Conservation (phyloP, 305 asterid species). For the Fraxinus platypoda region DNA sequence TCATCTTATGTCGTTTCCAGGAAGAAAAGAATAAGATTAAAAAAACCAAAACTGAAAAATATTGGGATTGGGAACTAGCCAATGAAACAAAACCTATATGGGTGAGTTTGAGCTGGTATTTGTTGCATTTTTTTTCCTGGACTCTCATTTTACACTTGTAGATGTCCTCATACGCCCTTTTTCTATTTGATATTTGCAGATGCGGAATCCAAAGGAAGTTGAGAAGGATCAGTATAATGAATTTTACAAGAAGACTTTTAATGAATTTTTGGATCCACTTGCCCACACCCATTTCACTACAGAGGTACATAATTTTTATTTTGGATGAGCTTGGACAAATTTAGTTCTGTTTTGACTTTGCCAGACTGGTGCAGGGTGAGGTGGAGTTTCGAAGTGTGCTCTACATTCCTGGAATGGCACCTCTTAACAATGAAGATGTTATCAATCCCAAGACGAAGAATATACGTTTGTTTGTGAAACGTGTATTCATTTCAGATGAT, state of each 20-base stretch:
- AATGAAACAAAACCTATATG: slow-evolving; percentile 98
- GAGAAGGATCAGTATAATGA: slow-evolving; percentile 85
- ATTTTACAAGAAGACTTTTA: slow-evolving; percentile 74
- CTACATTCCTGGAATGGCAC: slow-evolving; percentile 98
- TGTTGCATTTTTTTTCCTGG: not conserved
- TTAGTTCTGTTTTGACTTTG: slow-evolving; percentile 19
- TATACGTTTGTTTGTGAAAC: slow-evolving; percentile 85
- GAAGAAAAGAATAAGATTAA: too few relatives aligned
- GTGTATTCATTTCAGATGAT: slow-evolving; percentile 95
- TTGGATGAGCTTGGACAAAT: slow-evolving; percentile 7
- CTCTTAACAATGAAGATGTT: slow-evolving; percentile 92
- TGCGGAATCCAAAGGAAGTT: slow-evolving; percentile 90
- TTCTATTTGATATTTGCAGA: slow-evolving; percentile 39
- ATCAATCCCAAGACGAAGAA: slow-evolving; percentile 92
- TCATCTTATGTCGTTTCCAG: slow-evolving; percentile 20
- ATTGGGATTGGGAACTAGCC: slow-evolving; percentile 94
- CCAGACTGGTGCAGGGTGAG: slow-evolving; percentile 73
- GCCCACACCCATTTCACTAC: slow-evolving; percentile 82
- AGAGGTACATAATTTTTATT: slow-evolving; percentile 53
- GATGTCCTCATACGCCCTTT: not conserved
- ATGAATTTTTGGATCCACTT: slow-evolving; percentile 88
- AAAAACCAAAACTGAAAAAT: slow-evolving; percentile 74
- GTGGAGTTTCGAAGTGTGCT: slow-evolving; percentile 94
- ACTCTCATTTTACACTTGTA: not conserved
- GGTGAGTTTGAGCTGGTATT: slow-evolving; percentile 46